A percentile compares a stretch with the other conserved stretches of the same genome.
These are phyloP conservation scores for Camelina hispida DNA, from an alignment of 345 rosid species.

Conservation along the genomic window DNA sequence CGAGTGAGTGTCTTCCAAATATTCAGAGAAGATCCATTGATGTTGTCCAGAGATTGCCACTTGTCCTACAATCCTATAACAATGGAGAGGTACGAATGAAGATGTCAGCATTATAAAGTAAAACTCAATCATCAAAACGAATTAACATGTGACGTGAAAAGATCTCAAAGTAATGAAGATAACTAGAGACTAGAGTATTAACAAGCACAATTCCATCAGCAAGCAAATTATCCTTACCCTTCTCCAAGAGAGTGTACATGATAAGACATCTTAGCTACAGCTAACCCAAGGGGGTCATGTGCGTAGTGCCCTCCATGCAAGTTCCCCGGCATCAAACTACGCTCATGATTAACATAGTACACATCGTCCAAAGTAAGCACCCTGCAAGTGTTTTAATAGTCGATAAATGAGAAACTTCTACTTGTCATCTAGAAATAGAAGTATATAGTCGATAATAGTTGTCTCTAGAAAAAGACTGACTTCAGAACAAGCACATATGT, in stretches of 20 bases:
- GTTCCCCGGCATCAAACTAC: conserved; percentile 45
- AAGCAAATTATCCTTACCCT: conserved; percentile 58
- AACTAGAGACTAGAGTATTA: background rate
- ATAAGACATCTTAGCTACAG: conserved; percentile 88
- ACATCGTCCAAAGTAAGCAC: conserved; percentile 91
- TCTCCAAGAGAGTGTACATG: conserved; percentile 88
- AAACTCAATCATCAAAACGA: conserved; percentile 16
- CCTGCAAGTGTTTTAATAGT: conserved; percentile 52
- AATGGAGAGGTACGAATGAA: conserved; percentile 19
- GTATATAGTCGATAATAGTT: too few relatives aligned
- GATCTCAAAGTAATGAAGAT: conserved; percentile 1
- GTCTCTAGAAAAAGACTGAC: background rate
- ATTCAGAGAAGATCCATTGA: conserved; percentile 72
- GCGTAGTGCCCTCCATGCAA: conserved; percentile 38
- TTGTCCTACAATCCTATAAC: conserved; percentile 76
- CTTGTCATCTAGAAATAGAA: background rate
- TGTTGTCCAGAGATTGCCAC: conserved; percentile 80
- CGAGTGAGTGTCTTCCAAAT: conserved; percentile 49
- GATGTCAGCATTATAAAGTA: background rate
- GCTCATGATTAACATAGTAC: conserved; percentile 58
- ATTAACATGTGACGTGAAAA: background rate
- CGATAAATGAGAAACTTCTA: conserved; percentile 13
- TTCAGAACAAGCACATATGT: background rate
- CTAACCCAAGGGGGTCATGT: conserved; percentile 70
- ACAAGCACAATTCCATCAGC: conserved; percentile 20